Evolutionary conservation across 306 rosid genomes (phyloP).

Genomic region (Medicago arabica): DNA sequence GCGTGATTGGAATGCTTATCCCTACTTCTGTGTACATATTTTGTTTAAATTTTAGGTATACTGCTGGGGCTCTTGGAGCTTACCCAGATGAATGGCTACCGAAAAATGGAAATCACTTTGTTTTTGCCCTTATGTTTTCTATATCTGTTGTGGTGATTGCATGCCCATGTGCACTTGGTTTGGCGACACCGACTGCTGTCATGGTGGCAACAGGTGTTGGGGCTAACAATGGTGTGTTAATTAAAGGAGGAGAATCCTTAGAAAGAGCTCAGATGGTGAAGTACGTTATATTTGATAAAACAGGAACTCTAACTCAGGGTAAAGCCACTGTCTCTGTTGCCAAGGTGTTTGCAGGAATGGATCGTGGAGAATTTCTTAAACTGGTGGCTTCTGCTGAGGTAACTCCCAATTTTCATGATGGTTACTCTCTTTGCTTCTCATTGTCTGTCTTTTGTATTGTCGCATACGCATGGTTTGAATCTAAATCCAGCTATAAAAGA

Average conservation of each 20-base stretch:
- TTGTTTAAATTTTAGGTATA: constrained; percentile 63
- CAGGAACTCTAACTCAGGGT: constrained; percentile 98
- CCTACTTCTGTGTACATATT: constrained; percentile 40
- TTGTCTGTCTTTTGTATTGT: constrained; percentile 26
- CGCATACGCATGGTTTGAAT: constrained; percentile 18
- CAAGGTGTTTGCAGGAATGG: constrained; percentile 84
- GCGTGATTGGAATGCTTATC: constrained; percentile 31
- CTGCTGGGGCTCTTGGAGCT: constrained; percentile 82
- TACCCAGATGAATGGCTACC: constrained; percentile 95
- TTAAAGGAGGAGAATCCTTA: constrained; percentile 97
- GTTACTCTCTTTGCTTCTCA: constrained; percentile 27
- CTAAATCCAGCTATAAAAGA: constrained; percentile 19
- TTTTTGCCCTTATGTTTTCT: constrained; percentile 97
- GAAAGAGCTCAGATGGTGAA: constrained; percentile 94
- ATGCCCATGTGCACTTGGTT: constrained; percentile 98
- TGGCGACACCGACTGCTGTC: constrained; percentile 99
- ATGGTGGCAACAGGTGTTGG: constrained; percentile 99
- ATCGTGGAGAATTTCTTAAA: constrained; percentile 89
- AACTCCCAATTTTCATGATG: constrained; percentile 41
- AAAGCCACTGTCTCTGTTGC: constrained; percentile 81
- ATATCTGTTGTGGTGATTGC: constrained; percentile 97
- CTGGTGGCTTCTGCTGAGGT: constrained; percentile 99
- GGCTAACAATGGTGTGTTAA: constrained; percentile 93
- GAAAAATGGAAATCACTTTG: constrained; percentile 88
- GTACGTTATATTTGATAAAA: constrained; percentile 92